These are phyloP conservation scores for Prinsepia uniflora DNA, from an alignment of 306 rosid genomes.

Conservation along the genomic window DNA sequence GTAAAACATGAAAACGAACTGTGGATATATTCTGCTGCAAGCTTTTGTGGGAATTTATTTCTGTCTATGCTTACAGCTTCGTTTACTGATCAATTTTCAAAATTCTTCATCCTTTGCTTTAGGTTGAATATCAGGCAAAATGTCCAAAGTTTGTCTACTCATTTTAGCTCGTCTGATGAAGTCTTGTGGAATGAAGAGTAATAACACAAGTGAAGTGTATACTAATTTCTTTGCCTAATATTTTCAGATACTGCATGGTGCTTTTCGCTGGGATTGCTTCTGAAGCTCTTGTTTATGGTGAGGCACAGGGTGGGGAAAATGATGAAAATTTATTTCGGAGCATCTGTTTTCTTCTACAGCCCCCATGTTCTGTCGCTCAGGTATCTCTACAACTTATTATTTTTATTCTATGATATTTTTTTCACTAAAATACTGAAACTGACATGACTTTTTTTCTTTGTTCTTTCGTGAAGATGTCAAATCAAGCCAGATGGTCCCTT, in stretches of 20 bases:
- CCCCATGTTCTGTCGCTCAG: slow-evolving; percentile 78
- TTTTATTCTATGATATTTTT: slow-evolving; percentile 16
- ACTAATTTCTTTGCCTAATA: background rate
- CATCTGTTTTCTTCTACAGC: slow-evolving; percentile 71
- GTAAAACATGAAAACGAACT: background rate
- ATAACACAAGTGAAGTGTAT: background rate
- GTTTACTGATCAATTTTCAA: background rate
- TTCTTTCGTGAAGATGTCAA: slow-evolving; percentile 66
- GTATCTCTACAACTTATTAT: slow-evolving; percentile 36
- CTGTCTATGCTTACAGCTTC: background rate
- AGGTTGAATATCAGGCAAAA: background rate
- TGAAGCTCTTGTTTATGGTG: slow-evolving; percentile 92
- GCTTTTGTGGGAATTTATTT: background rate
- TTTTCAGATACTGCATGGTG: slow-evolving; percentile 87
- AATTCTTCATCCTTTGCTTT: background rate
- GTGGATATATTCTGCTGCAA: background rate
- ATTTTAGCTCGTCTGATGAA: background rate
- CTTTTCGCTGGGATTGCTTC: slow-evolving; percentile 98
- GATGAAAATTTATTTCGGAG: slow-evolving; percentile 86
- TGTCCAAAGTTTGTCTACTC: slow-evolving; percentile 8
- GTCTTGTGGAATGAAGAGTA: background rate
- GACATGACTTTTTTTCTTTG: slow-evolving; percentile 11
- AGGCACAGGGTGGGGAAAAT: slow-evolving; percentile 98
- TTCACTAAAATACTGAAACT: background rate
- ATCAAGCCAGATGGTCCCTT: slow-evolving; percentile 98